A percentile compares a stretch with the other conserved stretches of the same genome.
Conservation (phyloP, 2,329 filamentous ascomycete species). For the Colletotrichum higginsianum region DNA sequence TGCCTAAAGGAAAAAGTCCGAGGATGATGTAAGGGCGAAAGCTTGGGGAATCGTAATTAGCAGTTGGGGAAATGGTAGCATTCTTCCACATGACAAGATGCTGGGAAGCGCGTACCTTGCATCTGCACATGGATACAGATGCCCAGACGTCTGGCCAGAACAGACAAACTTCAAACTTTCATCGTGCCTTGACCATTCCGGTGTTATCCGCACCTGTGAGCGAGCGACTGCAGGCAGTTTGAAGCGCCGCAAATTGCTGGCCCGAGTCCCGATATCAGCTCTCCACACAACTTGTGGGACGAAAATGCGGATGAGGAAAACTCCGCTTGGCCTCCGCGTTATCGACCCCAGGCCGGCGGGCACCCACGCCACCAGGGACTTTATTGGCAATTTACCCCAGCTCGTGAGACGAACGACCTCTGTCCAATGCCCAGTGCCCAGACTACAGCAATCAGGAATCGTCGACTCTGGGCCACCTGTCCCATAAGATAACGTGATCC, state of each 20-base stretch:
- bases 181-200: conserved; percentile 13
- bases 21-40: conserved; percentile 40
- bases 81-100: conserved; percentile 24
- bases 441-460: conserved; percentile 18
- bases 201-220: conserved; percentile 35
- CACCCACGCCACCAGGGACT: neutral
- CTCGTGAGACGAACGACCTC: conserved; percentile 18
- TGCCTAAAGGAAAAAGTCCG: conserved; percentile 24
- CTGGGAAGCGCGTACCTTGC: conserved; percentile 41
- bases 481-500: conserved; percentile 7
- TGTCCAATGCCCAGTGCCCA: conserved; percentile 16
- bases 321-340: conserved; percentile 32
- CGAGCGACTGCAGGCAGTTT: conserved; percentile 29
- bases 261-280: conserved; percentile 32
- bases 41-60: conserved; percentile 24
- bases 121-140: conserved; percentile 31
- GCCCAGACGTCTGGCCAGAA: conserved; percentile 20
- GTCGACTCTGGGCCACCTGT: neutral
- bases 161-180: neutral
- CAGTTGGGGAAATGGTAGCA: conserved; percentile 21
- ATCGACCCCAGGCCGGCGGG: conserved; percentile 19
- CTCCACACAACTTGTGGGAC: conserved; percentile 26
- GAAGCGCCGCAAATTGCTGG: conserved; percentile 39
- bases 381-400: conserved; percentile 24
- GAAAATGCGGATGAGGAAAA: conserved; percentile 23